phyloP scores from a whole-genome alignment of 495 filamentous ascomycete species.

The Penicillium pulvis region DNA sequence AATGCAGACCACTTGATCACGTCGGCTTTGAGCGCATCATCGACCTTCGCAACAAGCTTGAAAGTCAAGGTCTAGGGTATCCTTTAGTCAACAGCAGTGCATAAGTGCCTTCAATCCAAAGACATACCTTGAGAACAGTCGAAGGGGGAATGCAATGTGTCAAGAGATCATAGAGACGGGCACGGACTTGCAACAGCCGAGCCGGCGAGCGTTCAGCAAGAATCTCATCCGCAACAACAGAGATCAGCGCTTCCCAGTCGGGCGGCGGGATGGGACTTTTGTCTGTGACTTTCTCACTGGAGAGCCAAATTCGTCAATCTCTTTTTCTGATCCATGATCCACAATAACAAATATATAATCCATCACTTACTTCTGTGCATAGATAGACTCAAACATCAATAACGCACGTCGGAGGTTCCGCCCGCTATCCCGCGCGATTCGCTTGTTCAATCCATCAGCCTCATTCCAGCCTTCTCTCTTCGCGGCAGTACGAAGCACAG shows the following conservation, averaged over 20 bases:
- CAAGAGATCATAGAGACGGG: conserved; percentile 92
- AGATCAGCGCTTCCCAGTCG: conserved; percentile 92
- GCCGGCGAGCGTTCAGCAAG: conserved; percentile 87
- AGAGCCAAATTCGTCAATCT: conserved; percentile 19
- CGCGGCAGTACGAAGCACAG: conserved; percentile 72
- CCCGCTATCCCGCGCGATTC: conserved; percentile 89
- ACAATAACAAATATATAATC: no score
- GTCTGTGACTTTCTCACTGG: conserved; percentile 87
- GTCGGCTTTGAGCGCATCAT: conserved; percentile 85
- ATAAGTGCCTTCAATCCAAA: background rate
- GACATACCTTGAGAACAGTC: conserved; percentile 76
- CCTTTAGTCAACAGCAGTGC: background rate
- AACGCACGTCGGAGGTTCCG: conserved; percentile 87
- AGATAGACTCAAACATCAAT: conserved; percentile 94
- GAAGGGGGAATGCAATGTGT: conserved; percentile 96
- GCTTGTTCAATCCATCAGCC: conserved; percentile 68
- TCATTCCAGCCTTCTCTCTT: conserved; percentile 75
- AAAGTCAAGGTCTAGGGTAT: conserved; percentile 72
- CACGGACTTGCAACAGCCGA: conserved; percentile 79
- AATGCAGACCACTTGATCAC: conserved; percentile 96
- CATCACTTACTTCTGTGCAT: conserved; percentile 84
- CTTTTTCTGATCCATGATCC: background rate
- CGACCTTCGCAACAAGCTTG: conserved; percentile 82
- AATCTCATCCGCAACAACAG: conserved; percentile 86
- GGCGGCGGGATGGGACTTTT: conserved; percentile 87